Conservation (phyloP, 2,329 filamentous ascomycete genomes). For the Botrytis tulipae region DNA sequence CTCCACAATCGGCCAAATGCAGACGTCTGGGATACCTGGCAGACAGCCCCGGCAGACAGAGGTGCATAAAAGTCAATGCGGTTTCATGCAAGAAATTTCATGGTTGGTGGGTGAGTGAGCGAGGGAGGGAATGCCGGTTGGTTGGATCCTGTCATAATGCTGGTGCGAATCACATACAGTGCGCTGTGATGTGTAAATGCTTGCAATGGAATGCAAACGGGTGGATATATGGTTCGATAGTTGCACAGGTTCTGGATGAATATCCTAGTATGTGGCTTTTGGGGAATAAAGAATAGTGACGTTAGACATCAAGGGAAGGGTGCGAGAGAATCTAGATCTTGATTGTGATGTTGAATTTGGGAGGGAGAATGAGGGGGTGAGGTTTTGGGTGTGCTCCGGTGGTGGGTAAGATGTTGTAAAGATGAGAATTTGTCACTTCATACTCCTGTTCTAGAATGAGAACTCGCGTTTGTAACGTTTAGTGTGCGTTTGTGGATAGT, state of each 20-base stretch:
- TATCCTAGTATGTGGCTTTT: background rate
- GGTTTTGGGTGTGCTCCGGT: background rate
- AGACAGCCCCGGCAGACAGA: background rate
- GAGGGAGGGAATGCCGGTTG: background rate
- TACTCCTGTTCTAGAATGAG: background rate
- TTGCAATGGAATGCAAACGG: background rate
- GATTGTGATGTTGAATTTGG: background rate
- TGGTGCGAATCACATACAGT: background rate
- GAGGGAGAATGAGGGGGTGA: background rate
- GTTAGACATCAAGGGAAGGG: background rate
- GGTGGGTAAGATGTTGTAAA: background rate
- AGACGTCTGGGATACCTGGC: background rate
- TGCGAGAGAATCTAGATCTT: conserved; percentile 1
- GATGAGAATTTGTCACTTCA: background rate
- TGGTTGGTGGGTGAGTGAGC: background rate
- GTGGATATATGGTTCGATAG: background rate
- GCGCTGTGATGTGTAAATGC: background rate
- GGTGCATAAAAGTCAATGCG: background rate
- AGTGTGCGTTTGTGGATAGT: background rate
- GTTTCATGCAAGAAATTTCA: background rate
- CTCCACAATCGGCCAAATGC: background rate
- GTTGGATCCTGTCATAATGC: background rate
- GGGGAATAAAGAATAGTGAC: background rate
- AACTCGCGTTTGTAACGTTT: background rate
- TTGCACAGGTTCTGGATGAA: background rate